Evolutionary conservation across 768 basidiomycete species (phyloP), one percentile per base, ranked within the genome.

Genomic region (Lactarius tabidus): DNA sequence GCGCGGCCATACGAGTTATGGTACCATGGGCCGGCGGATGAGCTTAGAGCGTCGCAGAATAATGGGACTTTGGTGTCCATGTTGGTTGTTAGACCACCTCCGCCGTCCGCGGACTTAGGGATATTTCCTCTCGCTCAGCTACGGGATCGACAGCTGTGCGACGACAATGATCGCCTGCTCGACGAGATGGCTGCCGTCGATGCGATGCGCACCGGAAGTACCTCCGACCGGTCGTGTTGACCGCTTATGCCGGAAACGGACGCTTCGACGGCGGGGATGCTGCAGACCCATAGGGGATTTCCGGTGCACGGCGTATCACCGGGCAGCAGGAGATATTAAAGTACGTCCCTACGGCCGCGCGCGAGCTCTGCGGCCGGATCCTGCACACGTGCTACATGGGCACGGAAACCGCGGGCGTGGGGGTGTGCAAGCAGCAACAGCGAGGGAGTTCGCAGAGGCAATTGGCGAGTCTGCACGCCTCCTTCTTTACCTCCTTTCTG

Each of bases 321-420:
- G 93, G 95, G 6, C 92, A 96, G 73, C 81, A 88, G 0, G 87
- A 87, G 60, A 86, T 83, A 64, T 96, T 95, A 1, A 77, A 77
- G 1, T 98, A 98, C 73, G 71, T 93, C 31, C 96, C 97, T 1
- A 81, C 84, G 0, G 95, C 98, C 74, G 86, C 95, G 0, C 84
- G 81, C 54, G 97, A 98, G 73, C 94, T 98, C 70, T 85, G 86
- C 33, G 81, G 79, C 60, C 82, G 93, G 29, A 88, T 98, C 61
- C 96, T 99, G 79, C 95, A 98, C 75, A 96, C 95, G 0, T 97
- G 94, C 76, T 99, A 96, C 76, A 98, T 99, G 97, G 96, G 96
- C 6, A 99, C 97, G 0, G 92, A 95, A 75, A 95, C 98, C 74
- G 98, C 96, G 8, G 92, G 89, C 65, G 75, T 75, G 0, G 97